Base-by-base conservation (phyloP, 2,329 filamentous ascomycete species). In the Cryphonectria naterciae region DNA sequence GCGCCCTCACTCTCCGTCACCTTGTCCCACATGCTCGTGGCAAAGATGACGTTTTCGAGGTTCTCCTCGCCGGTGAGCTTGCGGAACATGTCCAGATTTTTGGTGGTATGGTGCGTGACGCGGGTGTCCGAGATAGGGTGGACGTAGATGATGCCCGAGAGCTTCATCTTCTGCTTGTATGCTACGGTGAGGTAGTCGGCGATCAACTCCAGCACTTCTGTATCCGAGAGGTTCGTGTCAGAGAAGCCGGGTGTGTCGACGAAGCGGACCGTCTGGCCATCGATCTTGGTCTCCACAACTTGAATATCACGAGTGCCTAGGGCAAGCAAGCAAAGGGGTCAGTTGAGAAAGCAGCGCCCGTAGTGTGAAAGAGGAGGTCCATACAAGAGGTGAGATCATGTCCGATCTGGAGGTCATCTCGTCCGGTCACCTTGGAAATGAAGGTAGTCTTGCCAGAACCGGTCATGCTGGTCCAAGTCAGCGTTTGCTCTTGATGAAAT, bases 241-340 rank as follows among this genome's bases (percentile, higher is more conserved):
- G 84, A 80, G 72, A 86, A 85, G 0, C 84, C 84, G 0, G 84
- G 84, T 0, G 84, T 86, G 72, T 86, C 84, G 70, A 85, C 79
- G 19, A 81, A 77, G 46, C 75, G 74, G 39, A 80, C 77, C 17
- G 72, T 75, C 25, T 74, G 75, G 22, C 76, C 77, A 39, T 76
- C 74, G 46, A 79, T 75, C 49, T 75, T 74, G 28, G 76, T 76
- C 68, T 77, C 75, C 46, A 79, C 70, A 39, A 78, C 73, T 43
- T 76, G 71, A 43, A 80, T 77, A 25, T 79, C 76, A 28, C 73
- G 75, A 2, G 78, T 80, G 71, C 78, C 78, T 79, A 60, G 41
- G 7, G 4, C 3, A 19, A 35, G 43, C 28, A 22, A 52, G 15
- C 46, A 17, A 52, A 4, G 25, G 2, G n/a, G 46, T 68, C 10